Conservation (phyloP, 1,284 basidiomycete species). For the Malassezia restricta region DNA sequence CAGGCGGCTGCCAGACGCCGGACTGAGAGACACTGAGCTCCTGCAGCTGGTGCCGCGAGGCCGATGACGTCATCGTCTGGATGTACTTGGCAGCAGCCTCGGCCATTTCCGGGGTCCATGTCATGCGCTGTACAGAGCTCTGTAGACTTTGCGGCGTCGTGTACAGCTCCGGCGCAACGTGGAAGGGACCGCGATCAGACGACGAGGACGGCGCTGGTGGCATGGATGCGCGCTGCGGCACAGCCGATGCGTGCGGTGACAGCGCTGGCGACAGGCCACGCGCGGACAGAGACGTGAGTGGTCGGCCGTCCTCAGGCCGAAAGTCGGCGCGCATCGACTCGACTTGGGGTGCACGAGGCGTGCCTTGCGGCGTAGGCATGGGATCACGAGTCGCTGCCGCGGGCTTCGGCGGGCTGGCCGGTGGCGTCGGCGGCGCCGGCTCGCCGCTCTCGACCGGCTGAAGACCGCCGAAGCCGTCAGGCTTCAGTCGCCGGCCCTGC, state of each 20-base stretch:
- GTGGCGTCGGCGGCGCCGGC: not conserved
- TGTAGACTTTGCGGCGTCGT: slow-evolving; percentile 12
- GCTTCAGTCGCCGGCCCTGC: slow-evolving; percentile 1
- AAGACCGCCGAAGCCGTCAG: slow-evolving; percentile 15
- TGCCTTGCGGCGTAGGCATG: not conserved
- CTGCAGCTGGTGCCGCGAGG: not conserved
- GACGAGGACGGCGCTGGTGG: not conserved
- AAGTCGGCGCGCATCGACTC: slow-evolving; percentile 10
- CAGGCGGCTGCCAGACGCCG: not conserved
- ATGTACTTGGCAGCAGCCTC: slow-evolving; percentile 16
- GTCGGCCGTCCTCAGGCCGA: not conserved
- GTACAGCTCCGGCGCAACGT: slow-evolving; percentile 14
- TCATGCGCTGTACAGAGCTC: slow-evolving; percentile 7
- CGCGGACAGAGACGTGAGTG: not conserved
- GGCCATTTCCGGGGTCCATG: slow-evolving; percentile 16
- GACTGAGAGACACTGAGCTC: not conserved
- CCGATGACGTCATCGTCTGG: slow-evolving; percentile 10
- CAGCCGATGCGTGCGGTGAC: not conserved
- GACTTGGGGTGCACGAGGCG: slow-evolving; percentile 10
- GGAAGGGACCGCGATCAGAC: not conserved
- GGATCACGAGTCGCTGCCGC: not conserved
- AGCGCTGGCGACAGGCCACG: not conserved
- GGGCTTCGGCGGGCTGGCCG: not conserved
- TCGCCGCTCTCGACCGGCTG: not conserved
- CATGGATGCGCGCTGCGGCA: not conserved